Evolutionary conservation across 805 yeast species (phyloP), one percentile per base, ranked within the genome.

Genomic region (Pichia sporocuriosa): DNA sequence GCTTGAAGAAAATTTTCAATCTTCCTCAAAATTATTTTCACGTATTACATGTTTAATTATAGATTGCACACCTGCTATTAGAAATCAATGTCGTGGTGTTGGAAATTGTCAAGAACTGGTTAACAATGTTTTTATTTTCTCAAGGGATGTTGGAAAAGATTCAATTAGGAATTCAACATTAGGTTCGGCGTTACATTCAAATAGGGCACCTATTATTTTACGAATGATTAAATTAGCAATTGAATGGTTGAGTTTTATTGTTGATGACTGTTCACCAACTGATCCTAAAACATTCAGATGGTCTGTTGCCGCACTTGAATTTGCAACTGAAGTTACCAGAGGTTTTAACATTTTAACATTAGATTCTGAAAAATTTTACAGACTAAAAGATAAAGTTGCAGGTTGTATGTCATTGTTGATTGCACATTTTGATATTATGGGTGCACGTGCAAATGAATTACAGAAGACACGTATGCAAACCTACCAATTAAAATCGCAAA

Each of bases 341-440:
- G 96, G 96, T 1, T 84, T 84, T 57, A 89, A 90, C 55, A 88
- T 93, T 31, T 65, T 90, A 39, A 83, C 89, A 0, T 67, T 93
- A 42, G 79, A 76, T 43, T 84, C 85, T 48, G 84, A 77, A 21
- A 88, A 86, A 54, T 93, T 89, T 56, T 65, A 73, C 43, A 63
- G 70, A 29, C 66, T 93, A 49, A 80, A 88, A 52, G 71, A 76
- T 39, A 87, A 86, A 56, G 96, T 93, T 35, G 94, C 97, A 1
- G 84, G 95, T 1, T 88, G 97, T 63, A 86, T 93, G 88, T 81
- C 97, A 2, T 67, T 93, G 39, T 68, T 93, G 45, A 90, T 93
- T 48, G 86, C 96, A 0, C 97, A 93, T 64, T 93, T 93, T 56
- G 98, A 93, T 63, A 88, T 93, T 39, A 93, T 90, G 96, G 97